Evolutionary conservation across 108 stramenopile genomes (phyloP).

Genomic region (Mediolabrus comicus): DNA sequence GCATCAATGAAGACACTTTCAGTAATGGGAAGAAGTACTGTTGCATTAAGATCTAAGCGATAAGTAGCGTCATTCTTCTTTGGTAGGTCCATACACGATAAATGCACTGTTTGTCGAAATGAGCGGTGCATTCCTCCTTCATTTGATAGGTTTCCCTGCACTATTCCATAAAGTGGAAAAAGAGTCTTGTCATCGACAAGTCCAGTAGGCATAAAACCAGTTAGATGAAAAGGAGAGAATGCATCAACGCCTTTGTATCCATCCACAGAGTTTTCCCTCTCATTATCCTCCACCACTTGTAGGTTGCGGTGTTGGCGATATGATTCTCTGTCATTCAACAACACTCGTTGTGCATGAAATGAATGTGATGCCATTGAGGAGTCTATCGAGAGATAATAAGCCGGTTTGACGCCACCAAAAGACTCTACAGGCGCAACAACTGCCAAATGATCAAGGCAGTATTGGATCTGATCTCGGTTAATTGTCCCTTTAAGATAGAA

Average conservation of each 20-base stretch:
- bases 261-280: background rate
- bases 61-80: background rate
- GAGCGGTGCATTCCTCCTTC: constrained; percentile 41
- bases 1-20: constrained; percentile 45
- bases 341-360: background rate
- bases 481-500: background rate
- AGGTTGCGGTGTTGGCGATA: background rate
- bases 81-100: constrained; percentile 5
- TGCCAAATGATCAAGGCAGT: background rate
- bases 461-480: background rate
- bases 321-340: background rate
- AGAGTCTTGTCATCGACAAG: background rate
- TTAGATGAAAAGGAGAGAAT: background rate
- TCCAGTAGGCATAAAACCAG: background rate
- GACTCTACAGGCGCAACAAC: background rate
- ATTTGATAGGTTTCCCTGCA: constrained; percentile 11
- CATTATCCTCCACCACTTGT: background rate
- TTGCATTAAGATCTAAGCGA: constrained; percentile 19
- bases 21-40: constrained; percentile 35
- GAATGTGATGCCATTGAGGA: background rate
- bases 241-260: background rate
- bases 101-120: constrained; percentile 17
- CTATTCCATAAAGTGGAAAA: constrained; percentile 13
- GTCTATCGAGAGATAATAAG: background rate
- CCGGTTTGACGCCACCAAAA: background rate